Percentiles rank a stretch among this genome's conserved stretches.
Evolutionary conservation across 208 protist genomes (phyloP).

Genomic region (Polymyxa betae): DNA sequence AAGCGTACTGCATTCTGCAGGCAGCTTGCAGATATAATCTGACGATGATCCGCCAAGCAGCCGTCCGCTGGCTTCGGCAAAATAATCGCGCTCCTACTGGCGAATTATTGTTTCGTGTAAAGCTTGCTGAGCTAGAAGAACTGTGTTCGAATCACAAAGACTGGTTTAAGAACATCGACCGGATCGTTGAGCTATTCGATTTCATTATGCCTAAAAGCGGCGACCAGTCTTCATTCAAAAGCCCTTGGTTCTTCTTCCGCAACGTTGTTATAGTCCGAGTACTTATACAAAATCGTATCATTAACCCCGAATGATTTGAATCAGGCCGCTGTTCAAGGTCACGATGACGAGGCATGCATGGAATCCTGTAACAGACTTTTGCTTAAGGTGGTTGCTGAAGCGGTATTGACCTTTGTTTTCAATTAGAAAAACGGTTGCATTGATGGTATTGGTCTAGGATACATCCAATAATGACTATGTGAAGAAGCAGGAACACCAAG

Average conservation of each 20-base stretch:
- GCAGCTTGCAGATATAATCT: background rate
- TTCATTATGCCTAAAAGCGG: background rate
- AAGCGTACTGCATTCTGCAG: background rate
- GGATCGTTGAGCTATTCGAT: slow-evolving; percentile 1
- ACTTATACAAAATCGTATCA: background rate
- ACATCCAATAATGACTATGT: too few relatives aligned
- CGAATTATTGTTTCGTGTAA: background rate
- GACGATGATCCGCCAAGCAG: background rate
- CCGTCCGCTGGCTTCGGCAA: background rate
- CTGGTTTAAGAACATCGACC: background rate
- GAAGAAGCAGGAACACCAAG: too few relatives aligned
- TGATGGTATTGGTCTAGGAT: background rate
- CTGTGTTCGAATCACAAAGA: background rate
- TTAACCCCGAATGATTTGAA: too few relatives aligned
- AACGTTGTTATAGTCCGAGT: background rate
- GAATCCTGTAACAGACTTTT: background rate
- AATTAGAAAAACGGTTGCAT: background rate
- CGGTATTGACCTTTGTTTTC: slow-evolving; percentile 37
- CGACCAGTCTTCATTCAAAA: background rate
- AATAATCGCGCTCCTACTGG: background rate
- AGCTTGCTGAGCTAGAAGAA: background rate
- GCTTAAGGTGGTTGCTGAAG: background rate
- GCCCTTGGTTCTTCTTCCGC: slow-evolving; percentile 22
- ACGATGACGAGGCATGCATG: background rate
- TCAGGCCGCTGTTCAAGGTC: background rate